Evolutionary conservation across 2,329 filamentous ascomycete genomes (phyloP).

Genomic region (Mariannaea elegans): DNA sequence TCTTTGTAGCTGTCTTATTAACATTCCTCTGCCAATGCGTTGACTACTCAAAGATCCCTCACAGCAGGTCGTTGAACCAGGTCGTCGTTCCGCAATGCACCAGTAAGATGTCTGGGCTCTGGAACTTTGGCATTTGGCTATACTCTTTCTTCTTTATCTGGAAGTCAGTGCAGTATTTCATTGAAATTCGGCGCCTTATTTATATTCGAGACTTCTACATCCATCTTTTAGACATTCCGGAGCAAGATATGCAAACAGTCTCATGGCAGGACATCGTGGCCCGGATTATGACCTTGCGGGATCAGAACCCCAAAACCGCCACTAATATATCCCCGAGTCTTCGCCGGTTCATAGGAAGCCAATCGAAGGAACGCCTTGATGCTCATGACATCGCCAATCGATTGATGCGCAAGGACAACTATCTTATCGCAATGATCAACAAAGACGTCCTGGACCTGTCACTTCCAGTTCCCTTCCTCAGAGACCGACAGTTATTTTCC

Average conservation of each 20-base stretch:
- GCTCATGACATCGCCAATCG: constrained; percentile 97
- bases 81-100: constrained; percentile 79
- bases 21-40: constrained; percentile 89
- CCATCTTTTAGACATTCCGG: constrained; percentile 82
- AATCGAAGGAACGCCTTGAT: constrained; percentile 93
- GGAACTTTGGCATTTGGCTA: constrained; percentile 83
- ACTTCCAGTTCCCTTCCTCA: constrained; percentile 84
- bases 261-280: constrained; percentile 93
- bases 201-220: constrained; percentile 88
- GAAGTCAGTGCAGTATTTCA: constrained; percentile 77
- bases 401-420: constrained; percentile 96
- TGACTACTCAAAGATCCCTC: constrained; percentile 78
- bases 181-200: constrained; percentile 76
- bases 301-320: constrained; percentile 85
- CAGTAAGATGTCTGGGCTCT: constrained; percentile 74
- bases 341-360: constrained; percentile 74
- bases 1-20: constrained; percentile 83
- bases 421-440: constrained; percentile 95
- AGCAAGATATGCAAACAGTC: constrained; percentile 89
- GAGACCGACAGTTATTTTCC: constrained; percentile 84
- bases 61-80: constrained; percentile 64
- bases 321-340: constrained; percentile 61
- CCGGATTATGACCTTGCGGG: constrained; percentile 83
- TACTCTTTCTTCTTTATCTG: constrained; percentile 88
- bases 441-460: constrained; percentile 93